Evolutionary conservation across 768 basidiomycete species (phyloP).

Genomic region (Lentinula raphanica): DNA sequence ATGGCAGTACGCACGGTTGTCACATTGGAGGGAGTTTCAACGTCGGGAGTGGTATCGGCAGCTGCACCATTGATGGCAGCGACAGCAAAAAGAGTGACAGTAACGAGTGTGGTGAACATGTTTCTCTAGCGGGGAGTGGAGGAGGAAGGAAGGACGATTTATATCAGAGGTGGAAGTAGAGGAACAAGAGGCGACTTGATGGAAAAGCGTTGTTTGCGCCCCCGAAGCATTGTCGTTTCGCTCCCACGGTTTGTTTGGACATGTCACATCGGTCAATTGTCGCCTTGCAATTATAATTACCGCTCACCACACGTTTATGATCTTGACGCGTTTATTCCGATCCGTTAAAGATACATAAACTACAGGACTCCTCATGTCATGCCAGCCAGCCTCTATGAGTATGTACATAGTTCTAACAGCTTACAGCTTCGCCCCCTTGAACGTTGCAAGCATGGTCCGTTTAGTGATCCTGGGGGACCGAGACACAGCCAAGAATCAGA

Average conservation of each 20-base stretch:
- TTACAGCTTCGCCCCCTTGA: slow-evolving; percentile 51
- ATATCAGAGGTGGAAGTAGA: slow-evolving; percentile 21
- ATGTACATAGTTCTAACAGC: slow-evolving; percentile 3
- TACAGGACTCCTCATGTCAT: not conserved
- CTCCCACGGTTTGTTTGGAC: slow-evolving; percentile 3
- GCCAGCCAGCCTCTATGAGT: not conserved
- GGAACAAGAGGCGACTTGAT: slow-evolving; percentile 10
- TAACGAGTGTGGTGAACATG: slow-evolving; percentile 81
- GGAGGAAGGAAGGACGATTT: slow-evolving; percentile 14
- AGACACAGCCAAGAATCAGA: slow-evolving; percentile 1
- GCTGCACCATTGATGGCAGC: slow-evolving; percentile 47
- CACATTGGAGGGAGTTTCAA: too few relatives aligned
- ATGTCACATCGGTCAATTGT: not conserved
- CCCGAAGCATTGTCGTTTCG: slow-evolving; percentile 11
- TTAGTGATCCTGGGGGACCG: slow-evolving; percentile 50
- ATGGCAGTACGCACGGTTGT: slow-evolving; percentile 10
- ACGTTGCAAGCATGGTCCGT: slow-evolving; percentile 58
- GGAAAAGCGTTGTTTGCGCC: slow-evolving; percentile 20
- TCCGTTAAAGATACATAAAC: not conserved
- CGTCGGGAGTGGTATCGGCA: slow-evolving; percentile 45
- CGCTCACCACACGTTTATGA: slow-evolving; percentile 9
- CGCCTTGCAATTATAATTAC: not conserved
- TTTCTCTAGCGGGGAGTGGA: slow-evolving; percentile 21
- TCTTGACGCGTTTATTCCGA: not conserved
- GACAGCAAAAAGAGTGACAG: slow-evolving; percentile 58